Evolutionary conservation across 139 green algal genomes (phyloP), one percentile per base, ranked within the genome.

Genomic region (Chlamydomonas incerta): DNA sequence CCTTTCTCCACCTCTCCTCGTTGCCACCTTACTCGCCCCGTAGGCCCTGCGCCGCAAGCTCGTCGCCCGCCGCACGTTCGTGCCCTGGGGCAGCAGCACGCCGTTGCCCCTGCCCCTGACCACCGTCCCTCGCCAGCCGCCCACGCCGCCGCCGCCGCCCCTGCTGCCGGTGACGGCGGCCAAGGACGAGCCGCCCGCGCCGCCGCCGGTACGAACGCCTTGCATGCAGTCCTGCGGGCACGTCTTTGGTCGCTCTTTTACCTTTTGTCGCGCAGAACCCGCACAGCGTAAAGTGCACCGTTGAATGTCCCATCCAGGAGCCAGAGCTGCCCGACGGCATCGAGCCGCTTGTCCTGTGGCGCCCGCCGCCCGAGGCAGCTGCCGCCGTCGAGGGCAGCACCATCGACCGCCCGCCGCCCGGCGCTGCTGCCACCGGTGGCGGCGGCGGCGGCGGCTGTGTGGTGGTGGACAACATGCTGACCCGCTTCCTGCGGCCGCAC

Each of bases 381-480:
- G 52, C 52, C 13, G 13, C 52, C 52, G 52, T n/a, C n/a, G n/a
- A n/a, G n/a, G n/a, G n/a, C n/a, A n/a, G n/a, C n/a, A n/a, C n/a
- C n/a, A n/a, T n/a, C n/a, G n/a, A n/a, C n/a, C n/a, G n/a, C n/a
- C n/a, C n/a, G n/a, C n/a, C n/a, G n/a, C n/a, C n/a, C 41, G 41
- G 41, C 41, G 41, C 41, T 8, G 41, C 41, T 13, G 41, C 6
- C 58, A 52, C 82, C 71, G 35, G 41, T 58, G 10, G 80, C 58
- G n/a, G 73, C 67, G 82, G 31, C 67, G 41, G 74, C 57, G 55
- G 86, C 63, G 26, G 76, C 66, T 50, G 37, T 72, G 65, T 57
- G 35, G 66, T 80, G 11, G 96, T 99, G 57, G 97, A 98, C 87
- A 74, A 86, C 80, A 98, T 97, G 95, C 89, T 99, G 46, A 95